Conservation (phyloP, 2,329 filamentous ascomycete genomes). For the Botrytis elliptica region DNA sequence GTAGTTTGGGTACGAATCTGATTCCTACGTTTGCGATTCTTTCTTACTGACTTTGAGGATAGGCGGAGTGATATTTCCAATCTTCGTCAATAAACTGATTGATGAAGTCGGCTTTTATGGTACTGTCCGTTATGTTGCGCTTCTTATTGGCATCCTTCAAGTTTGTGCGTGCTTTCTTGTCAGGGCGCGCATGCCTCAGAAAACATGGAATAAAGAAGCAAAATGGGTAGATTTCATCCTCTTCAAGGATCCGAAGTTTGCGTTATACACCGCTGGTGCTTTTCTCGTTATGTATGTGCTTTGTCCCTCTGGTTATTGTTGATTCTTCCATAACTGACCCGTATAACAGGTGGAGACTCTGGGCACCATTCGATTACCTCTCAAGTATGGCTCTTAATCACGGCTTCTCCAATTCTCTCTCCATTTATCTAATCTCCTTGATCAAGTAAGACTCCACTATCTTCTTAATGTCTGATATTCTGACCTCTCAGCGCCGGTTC, state of each 20-base stretch:
- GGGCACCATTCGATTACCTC: conserved; percentile 26
- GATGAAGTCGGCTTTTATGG: background rate
- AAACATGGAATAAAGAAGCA: conserved; percentile 7
- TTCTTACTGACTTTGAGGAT: background rate
- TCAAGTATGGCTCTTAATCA: conserved; percentile 38
- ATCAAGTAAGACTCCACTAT: conserved; percentile 9
- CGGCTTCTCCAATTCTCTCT: conserved; percentile 53
- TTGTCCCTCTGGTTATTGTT: background rate
- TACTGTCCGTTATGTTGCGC: conserved; percentile 3
- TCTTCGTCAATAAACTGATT: conserved; percentile 40
- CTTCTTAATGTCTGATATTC: conserved; percentile 45
- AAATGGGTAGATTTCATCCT: conserved; percentile 40
- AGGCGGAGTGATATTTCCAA: conserved; percentile 37
- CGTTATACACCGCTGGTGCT: conserved; percentile 8
- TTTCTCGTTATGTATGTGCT: conserved; percentile 14
- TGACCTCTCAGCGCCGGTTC: conserved; percentile 38
- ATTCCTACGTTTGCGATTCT: conserved; percentile 45
- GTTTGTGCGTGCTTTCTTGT: conserved; percentile 7
- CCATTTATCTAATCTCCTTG: conserved; percentile 13
- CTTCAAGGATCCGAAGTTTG: conserved; percentile 24
- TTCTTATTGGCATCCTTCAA: background rate
- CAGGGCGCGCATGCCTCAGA: background rate
- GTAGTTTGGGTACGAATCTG: conserved; percentile 42
- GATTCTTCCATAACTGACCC: background rate
- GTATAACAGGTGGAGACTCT: conserved; percentile 41